Percentiles rank a stretch among this genome's conserved stretches.
These are phyloP conservation scores for Hylodesmum podocarpum DNA, from an alignment of 306 rosid species.

Conservation along the genomic window DNA sequence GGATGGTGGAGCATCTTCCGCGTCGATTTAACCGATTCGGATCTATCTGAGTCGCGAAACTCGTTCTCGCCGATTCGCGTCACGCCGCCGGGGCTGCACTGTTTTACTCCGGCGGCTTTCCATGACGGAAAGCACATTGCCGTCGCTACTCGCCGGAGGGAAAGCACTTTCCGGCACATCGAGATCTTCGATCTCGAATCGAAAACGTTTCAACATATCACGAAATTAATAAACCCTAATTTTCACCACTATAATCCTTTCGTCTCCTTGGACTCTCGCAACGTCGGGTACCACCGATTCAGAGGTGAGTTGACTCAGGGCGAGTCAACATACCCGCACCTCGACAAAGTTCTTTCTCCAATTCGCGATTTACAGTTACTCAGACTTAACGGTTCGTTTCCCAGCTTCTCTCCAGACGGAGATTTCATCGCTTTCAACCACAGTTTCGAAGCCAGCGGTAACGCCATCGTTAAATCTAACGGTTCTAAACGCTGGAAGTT, in stretches of 20 bases:
- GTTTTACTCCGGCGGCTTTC: conserved; percentile 80
- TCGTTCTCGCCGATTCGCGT: conserved; percentile 40
- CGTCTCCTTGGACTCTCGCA: conserved; percentile 53
- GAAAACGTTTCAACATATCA: conserved; percentile 43
- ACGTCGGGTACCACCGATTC: conserved; percentile 80
- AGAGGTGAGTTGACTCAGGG: conserved; percentile 60
- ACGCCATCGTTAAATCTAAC: conserved; percentile 49
- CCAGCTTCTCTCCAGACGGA: conserved; percentile 58
- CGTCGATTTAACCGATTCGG: conserved; percentile 35
- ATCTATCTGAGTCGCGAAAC: background rate
- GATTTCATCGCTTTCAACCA: conserved; percentile 60
- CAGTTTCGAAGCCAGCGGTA: background rate
- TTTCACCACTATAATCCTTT: conserved; percentile 88
- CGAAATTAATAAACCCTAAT: conserved; percentile 49
- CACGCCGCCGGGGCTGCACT: conserved; percentile 74
- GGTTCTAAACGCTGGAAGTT: conserved; percentile 67
- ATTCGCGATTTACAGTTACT: conserved; percentile 42
- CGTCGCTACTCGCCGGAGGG: conserved; percentile 70
- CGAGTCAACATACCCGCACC: conserved; percentile 54
- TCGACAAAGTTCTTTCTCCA: conserved; percentile 54
- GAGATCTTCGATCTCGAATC: conserved; percentile 58
- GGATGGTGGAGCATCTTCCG: conserved; percentile 92
- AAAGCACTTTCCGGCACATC: conserved; percentile 52
- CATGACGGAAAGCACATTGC: conserved; percentile 57
- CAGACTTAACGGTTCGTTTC: conserved; percentile 65